These are phyloP conservation scores for Phialophora tarda DNA, from an alignment of 2,329 filamentous ascomycete species.

Conservation along the genomic window DNA sequence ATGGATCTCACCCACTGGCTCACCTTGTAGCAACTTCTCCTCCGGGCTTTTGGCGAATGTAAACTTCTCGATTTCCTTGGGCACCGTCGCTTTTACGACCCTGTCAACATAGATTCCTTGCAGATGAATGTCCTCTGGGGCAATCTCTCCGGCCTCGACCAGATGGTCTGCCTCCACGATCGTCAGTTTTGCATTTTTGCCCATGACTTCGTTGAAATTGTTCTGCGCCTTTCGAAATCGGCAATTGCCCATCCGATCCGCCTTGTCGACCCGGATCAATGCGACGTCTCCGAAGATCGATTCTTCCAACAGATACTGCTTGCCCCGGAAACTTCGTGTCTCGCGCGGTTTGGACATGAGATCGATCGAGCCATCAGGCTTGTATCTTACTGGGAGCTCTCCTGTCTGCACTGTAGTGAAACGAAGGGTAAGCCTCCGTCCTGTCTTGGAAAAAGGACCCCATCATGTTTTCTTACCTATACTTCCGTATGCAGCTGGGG, in stretches of 20 bases:
- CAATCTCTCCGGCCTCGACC: conserved; percentile 5
- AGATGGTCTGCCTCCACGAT: not conserved
- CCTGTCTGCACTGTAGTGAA: not conserved
- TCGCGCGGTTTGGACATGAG: conserved; percentile 15
- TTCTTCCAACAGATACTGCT: conserved; percentile 11
- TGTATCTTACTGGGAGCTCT: not conserved
- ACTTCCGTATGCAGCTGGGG: not conserved
- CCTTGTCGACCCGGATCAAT: conserved; percentile 11
- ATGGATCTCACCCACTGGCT: not conserved
- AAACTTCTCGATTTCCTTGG: conserved; percentile 9
- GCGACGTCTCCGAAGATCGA: conserved; percentile 14
- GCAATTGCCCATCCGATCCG: conserved; percentile 9
- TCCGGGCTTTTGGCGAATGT: not conserved
- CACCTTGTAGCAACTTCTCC: not conserved
- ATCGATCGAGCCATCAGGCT: not conserved
- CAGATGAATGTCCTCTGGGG: conserved; percentile 12
- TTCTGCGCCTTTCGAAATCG: conserved; percentile 12
- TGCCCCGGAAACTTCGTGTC: conserved; percentile 12
- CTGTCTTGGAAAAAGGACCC: not conserved
- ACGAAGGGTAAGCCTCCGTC: not conserved
- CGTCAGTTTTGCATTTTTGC: conserved; percentile 6
- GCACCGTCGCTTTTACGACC: conserved; percentile 12
- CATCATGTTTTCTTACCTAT: not conserved
- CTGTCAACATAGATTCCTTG: conserved; percentile 12
- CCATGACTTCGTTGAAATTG: conserved; percentile 16